Percentiles rank a stretch among this genome's conserved stretches.
Conservation (phyloP, 805 yeast species). For the Kazachstania africana region DNA sequence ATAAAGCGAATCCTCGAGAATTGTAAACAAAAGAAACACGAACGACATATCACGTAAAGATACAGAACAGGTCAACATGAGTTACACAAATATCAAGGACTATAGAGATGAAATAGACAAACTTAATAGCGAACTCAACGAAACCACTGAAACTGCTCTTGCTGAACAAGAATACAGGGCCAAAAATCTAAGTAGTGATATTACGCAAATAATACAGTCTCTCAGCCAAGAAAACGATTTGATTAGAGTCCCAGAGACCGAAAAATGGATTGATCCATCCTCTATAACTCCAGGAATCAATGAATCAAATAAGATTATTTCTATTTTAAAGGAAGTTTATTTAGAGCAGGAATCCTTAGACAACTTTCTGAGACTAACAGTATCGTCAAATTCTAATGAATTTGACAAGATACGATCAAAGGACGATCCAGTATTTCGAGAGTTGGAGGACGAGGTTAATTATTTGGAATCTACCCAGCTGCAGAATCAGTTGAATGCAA, state of each 20-base stretch:
- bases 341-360: conserved; percentile 25
- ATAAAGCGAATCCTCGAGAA: too few species aligned
- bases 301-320: conserved; percentile 14
- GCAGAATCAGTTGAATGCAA: too few species aligned
- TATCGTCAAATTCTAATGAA: conserved; percentile 10
- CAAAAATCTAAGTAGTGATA: conserved; percentile 10
- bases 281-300: conserved; percentile 9
- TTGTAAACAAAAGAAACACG: too few species aligned
- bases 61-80: too few species aligned
- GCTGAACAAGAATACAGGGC: conserved; percentile 14
- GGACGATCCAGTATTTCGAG: conserved; percentile 15
- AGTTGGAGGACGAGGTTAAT: conserved; percentile 4
- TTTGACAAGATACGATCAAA: conserved; percentile 11
- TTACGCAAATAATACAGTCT: conserved; percentile 12
- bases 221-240: conserved; percentile 15
- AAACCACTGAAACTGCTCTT: conserved; percentile 10
- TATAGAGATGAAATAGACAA: conserved; percentile 5
- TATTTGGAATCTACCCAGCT: background rate
- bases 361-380: conserved; percentile 20
- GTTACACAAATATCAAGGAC: background rate
- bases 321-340: conserved; percentile 15
- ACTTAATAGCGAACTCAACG: conserved; percentile 9
- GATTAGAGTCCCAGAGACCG: conserved; percentile 3
- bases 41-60: too few species aligned
- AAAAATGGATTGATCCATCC: conserved; percentile 9